Conservation (phyloP, 2,329 filamentous ascomycete genomes). For the Aschersonia sp. region DNA sequence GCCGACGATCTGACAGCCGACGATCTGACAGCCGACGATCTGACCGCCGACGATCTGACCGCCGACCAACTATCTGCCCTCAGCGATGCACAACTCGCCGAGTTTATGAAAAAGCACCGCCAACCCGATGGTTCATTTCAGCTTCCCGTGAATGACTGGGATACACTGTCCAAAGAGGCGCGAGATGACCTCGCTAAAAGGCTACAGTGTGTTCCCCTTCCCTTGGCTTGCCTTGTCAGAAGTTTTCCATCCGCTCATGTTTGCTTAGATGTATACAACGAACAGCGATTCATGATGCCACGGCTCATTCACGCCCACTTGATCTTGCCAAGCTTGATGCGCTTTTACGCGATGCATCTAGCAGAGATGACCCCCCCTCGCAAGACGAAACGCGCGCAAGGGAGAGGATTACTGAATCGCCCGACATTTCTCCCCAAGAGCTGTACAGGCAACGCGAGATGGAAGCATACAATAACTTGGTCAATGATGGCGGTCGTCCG, state of each 20-base stretch:
- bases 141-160: conserved; percentile 6
- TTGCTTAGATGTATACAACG: conserved; percentile 1
- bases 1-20: too few relatives aligned
- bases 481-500: conserved; percentile 16
- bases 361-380: background rate
- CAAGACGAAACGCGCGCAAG: background rate
- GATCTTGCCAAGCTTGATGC: conserved; percentile 9
- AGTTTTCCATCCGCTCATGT: background rate
- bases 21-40: too few relatives aligned
- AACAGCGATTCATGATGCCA: background rate
- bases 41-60: background rate
- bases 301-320: conserved; percentile 5
- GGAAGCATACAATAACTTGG: conserved; percentile 12
- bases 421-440: background rate
- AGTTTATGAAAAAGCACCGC: conserved; percentile 8
- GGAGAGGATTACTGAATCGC: conserved; percentile 1
- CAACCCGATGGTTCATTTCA: conserved; percentile 5
- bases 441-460: conserved; percentile 5
- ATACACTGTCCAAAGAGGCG: conserved; percentile 6
- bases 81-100: conserved; percentile 7
- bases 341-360: conserved; percentile 6
- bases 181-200: conserved; percentile 6
- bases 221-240: background rate
- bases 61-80: conserved; percentile 3
- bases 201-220: conserved; percentile 4